Conservation (phyloP, 352 stramenopile species). For the Vaucheria bursata region DNA sequence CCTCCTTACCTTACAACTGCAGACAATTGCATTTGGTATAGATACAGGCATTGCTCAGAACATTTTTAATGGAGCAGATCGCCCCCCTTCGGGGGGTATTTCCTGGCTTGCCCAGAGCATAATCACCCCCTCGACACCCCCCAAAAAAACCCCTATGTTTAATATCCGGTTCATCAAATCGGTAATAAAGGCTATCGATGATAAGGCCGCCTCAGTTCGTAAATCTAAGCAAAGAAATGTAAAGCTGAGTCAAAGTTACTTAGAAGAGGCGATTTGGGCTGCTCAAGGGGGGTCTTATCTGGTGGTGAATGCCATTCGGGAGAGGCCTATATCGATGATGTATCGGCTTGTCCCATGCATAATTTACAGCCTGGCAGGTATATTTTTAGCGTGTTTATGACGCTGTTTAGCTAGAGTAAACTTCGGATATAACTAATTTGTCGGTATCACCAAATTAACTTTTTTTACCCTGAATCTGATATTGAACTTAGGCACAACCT, state of each 20-base stretch:
- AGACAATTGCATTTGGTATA: neutral
- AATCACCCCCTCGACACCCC: neutral
- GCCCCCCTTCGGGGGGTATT: neutral
- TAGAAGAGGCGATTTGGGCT: neutral
- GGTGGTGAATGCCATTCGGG: neutral
- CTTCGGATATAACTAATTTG: no score
- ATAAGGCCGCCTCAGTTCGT: neutral
- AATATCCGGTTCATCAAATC: neutral
- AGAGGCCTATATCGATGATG: neutral
- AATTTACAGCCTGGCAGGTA: neutral
- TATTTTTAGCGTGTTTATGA: neutral
- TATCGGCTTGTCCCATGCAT: neutral
- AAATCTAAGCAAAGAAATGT: neutral
- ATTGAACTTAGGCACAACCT: no score
- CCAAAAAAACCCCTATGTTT: neutral
- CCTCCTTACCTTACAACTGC: neutral
- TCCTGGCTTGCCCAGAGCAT: neutral
- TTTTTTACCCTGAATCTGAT: no score
- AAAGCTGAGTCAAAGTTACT: neutral
- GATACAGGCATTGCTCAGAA: neutral
- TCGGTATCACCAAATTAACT: no score
- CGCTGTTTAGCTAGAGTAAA: no score
- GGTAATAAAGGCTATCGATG: neutral
- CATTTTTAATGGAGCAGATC: neutral
- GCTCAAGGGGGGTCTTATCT: neutral